Evolutionary conservation across 2,329 filamentous ascomycete genomes (phyloP), one percentile per base, ranked within the genome.

Genomic region (Metarhizium guizhouense): DNA sequence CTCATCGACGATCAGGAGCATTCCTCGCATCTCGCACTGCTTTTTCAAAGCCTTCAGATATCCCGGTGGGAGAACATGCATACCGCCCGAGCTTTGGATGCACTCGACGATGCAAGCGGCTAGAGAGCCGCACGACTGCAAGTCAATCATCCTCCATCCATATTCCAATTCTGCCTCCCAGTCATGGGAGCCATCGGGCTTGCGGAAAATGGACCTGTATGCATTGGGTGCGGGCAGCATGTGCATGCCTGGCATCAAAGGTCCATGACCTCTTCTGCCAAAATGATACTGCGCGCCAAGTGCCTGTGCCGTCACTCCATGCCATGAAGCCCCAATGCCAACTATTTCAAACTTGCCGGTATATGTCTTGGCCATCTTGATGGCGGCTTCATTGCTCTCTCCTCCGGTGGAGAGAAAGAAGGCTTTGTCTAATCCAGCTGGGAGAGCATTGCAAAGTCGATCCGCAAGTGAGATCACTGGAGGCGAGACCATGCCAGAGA

Each of bases 301-400:
- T 0, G 83, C 76, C 14, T 75, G 77, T 1, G 74, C 74, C 0
- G 82, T 86, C 56, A 87, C 72, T 16, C 83, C 83, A 64, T 87
- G 83, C 72, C 77, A 87, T 38, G 77, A 81, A 0, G 77, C 77
- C 0, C 74, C 75, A 18, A 86, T 70, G 0, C 74, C 84, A 5
- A 86, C 80, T 52, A 87, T 76, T 63, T 87, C 82, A 61, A 82
- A 86, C 53, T 83, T 85, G 1, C 82, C 81, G 0, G 83, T 87
- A 62, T 78, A 84, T 10, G 77, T 70, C 61, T 87, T 87, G 3
- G 84, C 83, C 60, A 87, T 74, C 56, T 82, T 81, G 56, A 87
- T 83, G 2, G 84, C 84, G 3, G 81, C 82, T 60, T 87, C 83
- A 57, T 76, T 81, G 48, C 72, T 76, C 63, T 85, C 81, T 3